Evolutionary conservation across 2,329 filamentous ascomycete genomes (phyloP).

Genomic region (Cryphonectria japonica): DNA sequence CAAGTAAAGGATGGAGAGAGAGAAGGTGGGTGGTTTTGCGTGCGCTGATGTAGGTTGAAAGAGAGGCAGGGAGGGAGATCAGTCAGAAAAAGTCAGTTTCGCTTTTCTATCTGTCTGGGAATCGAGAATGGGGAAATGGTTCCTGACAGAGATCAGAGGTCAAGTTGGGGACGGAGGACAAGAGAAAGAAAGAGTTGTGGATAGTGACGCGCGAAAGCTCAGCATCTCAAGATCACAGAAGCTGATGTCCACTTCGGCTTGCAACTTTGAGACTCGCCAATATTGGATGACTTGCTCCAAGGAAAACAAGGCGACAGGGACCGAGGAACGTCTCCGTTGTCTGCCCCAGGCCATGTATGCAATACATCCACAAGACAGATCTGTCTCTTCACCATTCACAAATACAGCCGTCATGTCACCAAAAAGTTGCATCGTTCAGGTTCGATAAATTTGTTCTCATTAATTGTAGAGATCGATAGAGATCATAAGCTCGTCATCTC

Average conservation of each 20-base stretch:
- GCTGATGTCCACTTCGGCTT: no score
- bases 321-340: background rate
- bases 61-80: background rate
- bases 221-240: no score
- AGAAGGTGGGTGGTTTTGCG: no score
- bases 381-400: background rate
- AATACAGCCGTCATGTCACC: background rate
- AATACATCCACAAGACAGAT: background rate
- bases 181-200: background rate
- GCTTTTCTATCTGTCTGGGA: background rate
- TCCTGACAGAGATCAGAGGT: no score
- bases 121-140: background rate
- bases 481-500: conserved; percentile 14
- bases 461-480: conserved; percentile 6
- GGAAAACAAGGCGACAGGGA: background rate
- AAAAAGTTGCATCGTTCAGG: background rate
- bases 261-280: background rate
- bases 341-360: background rate
- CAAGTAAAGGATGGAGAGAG: no score
- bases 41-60: background rate
- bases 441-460: conserved; percentile 4
- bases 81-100: background rate
- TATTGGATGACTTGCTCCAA: background rate
- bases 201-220: no score
- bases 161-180: background rate